Evolutionary conservation across 2,329 filamentous ascomycete genomes (phyloP).

Genomic region (Stachybotrys echinatus): DNA sequence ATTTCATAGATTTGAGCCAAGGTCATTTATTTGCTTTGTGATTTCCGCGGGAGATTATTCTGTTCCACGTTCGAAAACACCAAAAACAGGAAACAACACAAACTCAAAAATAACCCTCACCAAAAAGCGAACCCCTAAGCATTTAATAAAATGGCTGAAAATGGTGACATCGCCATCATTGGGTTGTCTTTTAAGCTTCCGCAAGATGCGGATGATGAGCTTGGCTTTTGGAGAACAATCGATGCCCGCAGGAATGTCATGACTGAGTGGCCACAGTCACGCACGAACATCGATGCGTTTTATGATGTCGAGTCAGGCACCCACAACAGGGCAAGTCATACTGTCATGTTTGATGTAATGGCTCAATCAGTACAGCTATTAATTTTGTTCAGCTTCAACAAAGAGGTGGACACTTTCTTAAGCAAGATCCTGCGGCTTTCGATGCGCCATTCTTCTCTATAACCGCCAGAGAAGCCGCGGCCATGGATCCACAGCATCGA

Average conservation of each 20-base stretch:
- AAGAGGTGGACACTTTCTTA: constrained; percentile 19
- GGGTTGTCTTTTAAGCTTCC: not conserved
- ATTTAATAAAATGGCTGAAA: no score
- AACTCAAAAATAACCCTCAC: no score
- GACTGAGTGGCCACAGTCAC: not conserved
- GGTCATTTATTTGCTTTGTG: no score
- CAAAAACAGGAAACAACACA: no score
- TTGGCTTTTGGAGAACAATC: not conserved
- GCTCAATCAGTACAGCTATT: no score
- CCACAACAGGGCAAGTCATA: no score
- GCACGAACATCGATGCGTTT: not conserved
- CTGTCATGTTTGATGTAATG: no score
- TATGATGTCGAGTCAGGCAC: no score
- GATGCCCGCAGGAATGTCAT: not conserved
- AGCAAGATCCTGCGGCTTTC: constrained; percentile 24
- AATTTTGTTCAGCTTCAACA: not conserved
- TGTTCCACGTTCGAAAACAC: no score
- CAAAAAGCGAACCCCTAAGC: not conserved
- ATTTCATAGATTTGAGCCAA: no score
- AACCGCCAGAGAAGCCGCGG: constrained; percentile 4
- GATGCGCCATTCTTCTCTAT: constrained; percentile 33
- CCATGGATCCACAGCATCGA: constrained; percentile 7
- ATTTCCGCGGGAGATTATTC: no score
- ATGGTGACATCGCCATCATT: no score
- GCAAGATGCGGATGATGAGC: not conserved